A percentile compares a stretch with the other conserved stretches of the same genome.
Evolutionary conservation across 805 yeast genomes (phyloP).

Genomic region (Yarrowia yakushimensis): DNA sequence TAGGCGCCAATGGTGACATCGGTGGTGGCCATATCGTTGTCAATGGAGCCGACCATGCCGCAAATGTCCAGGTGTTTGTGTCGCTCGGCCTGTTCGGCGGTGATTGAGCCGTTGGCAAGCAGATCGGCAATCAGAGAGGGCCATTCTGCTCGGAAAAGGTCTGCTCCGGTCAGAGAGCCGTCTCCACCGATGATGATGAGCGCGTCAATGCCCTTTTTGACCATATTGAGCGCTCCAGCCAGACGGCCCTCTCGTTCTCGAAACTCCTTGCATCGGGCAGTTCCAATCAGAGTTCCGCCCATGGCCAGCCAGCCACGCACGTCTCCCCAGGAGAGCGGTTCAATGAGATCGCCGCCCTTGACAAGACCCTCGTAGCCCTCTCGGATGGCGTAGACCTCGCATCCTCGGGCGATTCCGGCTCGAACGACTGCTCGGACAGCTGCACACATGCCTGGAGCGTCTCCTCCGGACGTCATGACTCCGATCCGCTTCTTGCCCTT

Average conservation of each 20-base stretch:
- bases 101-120: slow-evolving; percentile 50
- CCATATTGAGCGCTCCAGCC: slow-evolving; percentile 77
- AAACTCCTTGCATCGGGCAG: slow-evolving; percentile 88
- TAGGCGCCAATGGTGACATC: slow-evolving; percentile 96
- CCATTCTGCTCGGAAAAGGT: slow-evolving; percentile 91
- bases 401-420: slow-evolving; percentile 79
- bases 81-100: slow-evolving; percentile 55
- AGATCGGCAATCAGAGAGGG: slow-evolving; percentile 79
- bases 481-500: slow-evolving; percentile 58
- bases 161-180: slow-evolving; percentile 98
- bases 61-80: slow-evolving; percentile 77
- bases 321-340: slow-evolving; percentile 84
- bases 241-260: slow-evolving; percentile 82
- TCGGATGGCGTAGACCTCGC: slow-evolving; percentile 85
- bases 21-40: slow-evolving; percentile 96
- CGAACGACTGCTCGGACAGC: slow-evolving; percentile 94
- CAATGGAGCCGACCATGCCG: slow-evolving; percentile 95
- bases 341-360: slow-evolving; percentile 73
- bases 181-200: slow-evolving; percentile 97
- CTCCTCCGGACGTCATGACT: slow-evolving; percentile 98
- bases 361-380: slow-evolving; percentile 97
- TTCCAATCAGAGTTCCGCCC: slow-evolving; percentile 96
- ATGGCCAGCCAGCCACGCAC: slow-evolving; percentile 89
- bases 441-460: slow-evolving; percentile 98
- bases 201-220: slow-evolving; percentile 87